Evolutionary conservation across 2,329 filamentous ascomycete species (phyloP), one percentile per base, ranked within the genome.

Genomic region (Raffaelea arxii): DNA sequence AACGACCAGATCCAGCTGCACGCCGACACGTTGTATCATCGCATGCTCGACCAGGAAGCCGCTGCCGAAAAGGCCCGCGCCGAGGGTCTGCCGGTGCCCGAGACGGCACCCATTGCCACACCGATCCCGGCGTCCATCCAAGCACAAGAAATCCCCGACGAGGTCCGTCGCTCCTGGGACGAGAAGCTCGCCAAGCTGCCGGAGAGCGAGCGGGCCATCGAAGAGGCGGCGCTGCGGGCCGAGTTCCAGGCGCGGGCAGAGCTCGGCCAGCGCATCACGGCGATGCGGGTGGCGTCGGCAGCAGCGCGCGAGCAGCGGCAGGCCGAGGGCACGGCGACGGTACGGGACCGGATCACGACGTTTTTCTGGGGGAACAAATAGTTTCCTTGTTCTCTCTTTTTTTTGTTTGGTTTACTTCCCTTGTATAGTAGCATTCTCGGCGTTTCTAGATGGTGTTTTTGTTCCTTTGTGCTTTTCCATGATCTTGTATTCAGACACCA

Each of bases 1-100:
- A 86, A 95, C 56, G 90, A 96, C 62, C 78, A 84, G 55, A 88
- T 98, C 51, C 92, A 97, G 65, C 87, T 97, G 82, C 90, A 96
- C 63, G 91, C 91, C 49, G 92, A 98, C 67, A 79, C 78, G 52
- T 73, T 98, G 36, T 98, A 89, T 65, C 85, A 91, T 58, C 80
- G 84, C 55, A 88, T 97, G 82, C 65, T 94, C 32, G 75, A 79
- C 51, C 88, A 94, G 61, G 91, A 98, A 65, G 72, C 71, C 19
- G 77, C 75, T 52, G 79, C 86, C n/a, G 78, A 84, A 53, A 74
- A 80, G 56, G 85, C 84, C 30, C 80, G 80, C 62, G 70, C 73
- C 46, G 74, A 77, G 53, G 79, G 78, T 24, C 64, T 63, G n/a
- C 71, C 75, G 1, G 60, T 71, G 40, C 82, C 84, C 2, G 37